Evolutionary conservation across 1,139 yeast genomes (phyloP), one percentile per base, ranked within the genome.

Genomic region (Suhomyces yuchorum): DNA sequence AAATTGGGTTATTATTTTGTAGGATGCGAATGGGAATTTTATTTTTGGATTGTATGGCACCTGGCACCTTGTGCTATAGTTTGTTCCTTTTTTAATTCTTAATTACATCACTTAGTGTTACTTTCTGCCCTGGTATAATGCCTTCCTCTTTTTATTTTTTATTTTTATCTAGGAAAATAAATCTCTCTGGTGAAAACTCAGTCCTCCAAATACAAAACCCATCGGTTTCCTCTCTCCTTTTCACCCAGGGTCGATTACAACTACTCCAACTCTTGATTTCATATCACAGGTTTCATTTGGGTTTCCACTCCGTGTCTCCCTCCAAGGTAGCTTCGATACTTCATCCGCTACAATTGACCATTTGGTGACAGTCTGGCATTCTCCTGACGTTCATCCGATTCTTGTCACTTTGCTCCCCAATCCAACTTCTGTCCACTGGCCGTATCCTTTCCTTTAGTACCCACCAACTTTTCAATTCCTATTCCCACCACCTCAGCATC

Each of bases 171-270:
- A 18, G 19, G 36, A 40, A 40, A 37, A 40, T 40, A 47, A 41
- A 35, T 34, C 40, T 17, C 37, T 41, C 34, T 44, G 43, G 43
- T 28, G 28, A 44, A 32, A 40, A 37, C 42, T 18, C 32, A 12
- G 15, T 24, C 22, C 37, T 38, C 30, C 36, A 40, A 38, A 48
- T 48, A 48, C 51, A 48, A 48, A 48, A 48, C 48, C 48, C 51
- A 42, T 44, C 14, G 38, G 47, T 42, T 46, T 50, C 52, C 47
- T 44, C 44, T 38, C 23, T n/a, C 41, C 42, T 46, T 43, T 46
- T 36, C 15, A 12, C 24, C 30, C 15, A 43, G 30, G 45, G 49
- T 38, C 37, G 46, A 46, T 46, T 34, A 39, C 43, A 39, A 42
- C 42, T 42, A 37, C 22, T 44, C 44, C 42, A 30, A 14, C 37